Conservation (phyloP, 2,329 filamentous ascomycete species). For the Trichoderma pleuroti region DNA sequence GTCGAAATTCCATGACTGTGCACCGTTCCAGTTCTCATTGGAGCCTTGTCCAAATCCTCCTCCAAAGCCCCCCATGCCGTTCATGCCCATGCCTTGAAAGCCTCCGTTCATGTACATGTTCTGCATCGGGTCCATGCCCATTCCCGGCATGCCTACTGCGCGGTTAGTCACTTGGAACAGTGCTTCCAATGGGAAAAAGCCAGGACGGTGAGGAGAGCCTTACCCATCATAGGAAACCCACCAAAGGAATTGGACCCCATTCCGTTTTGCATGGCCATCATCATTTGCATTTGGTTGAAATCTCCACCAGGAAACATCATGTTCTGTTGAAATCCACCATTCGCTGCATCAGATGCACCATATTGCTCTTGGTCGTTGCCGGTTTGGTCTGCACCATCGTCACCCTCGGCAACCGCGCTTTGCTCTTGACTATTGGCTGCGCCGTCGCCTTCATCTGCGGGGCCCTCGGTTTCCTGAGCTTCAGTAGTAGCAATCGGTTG, state of each 20-base stretch:
- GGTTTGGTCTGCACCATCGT: conserved; percentile 30
- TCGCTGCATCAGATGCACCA: conserved; percentile 37
- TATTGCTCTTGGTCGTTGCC: conserved; percentile 33
- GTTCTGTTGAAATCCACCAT: conserved; percentile 53
- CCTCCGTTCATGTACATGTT: conserved; percentile 76
- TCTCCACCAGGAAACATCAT: conserved; percentile 59
- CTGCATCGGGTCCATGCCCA: conserved; percentile 81
- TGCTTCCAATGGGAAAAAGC: not conserved
- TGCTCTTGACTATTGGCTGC: conserved; percentile 2
- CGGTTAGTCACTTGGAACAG: conserved; percentile 28
- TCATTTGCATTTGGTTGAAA: conserved; percentile 75
- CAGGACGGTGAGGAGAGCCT: conserved; percentile 34
- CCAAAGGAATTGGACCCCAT: conserved; percentile 56
- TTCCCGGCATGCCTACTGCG: conserved; percentile 66
- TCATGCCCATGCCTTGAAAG: conserved; percentile 74
- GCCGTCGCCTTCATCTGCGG: conserved; percentile 13
- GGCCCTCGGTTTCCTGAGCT: not conserved
- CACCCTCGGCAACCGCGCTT: conserved; percentile 4
- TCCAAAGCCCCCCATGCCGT: conserved; percentile 73
- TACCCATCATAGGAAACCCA: conserved; percentile 82
- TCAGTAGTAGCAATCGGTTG: not conserved
- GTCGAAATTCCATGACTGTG: conserved; percentile 78
- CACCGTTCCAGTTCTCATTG: conserved; percentile 77
- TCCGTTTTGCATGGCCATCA: conserved; percentile 73
- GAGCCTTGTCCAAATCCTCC: conserved; percentile 58